These are phyloP conservation scores for Albugo laibachii DNA, from an alignment of 352 stramenopile genomes.

Conservation along the genomic window DNA sequence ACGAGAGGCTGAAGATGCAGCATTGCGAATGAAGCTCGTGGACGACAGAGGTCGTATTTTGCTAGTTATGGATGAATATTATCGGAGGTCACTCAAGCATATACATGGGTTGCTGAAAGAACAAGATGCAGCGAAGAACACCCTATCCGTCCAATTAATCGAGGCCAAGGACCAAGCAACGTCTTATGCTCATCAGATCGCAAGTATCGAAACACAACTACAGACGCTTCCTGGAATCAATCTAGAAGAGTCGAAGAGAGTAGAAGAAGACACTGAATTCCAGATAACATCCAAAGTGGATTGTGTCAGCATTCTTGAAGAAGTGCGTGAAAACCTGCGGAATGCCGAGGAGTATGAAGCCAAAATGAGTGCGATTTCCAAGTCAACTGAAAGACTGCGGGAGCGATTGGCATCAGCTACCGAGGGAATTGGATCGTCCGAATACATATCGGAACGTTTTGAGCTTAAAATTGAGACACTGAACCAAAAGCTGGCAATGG, in stretches of 20 bases:
- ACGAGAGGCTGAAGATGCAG: too few relatives aligned
- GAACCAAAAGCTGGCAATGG: neutral
- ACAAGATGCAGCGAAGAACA: too few relatives aligned
- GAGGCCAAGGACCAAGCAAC: too few relatives aligned
- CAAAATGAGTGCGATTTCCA: conserved; percentile 2
- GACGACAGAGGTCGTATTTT: too few relatives aligned
- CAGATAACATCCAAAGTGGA: neutral
- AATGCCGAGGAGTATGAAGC: conserved; percentile 1
- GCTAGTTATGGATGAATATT: too few relatives aligned
- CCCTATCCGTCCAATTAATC: too few relatives aligned
- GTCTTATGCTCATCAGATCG: conserved; percentile 1
- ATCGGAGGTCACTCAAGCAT: too few relatives aligned
- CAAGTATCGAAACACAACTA: conserved; percentile 1
- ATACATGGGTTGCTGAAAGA: too few relatives aligned
- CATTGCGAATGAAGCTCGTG: too few relatives aligned
- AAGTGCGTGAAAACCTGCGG: neutral
- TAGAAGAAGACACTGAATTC: too few relatives aligned
- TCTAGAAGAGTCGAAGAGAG: too few relatives aligned
- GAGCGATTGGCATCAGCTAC: conserved; percentile 2
- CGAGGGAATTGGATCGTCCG: neutral
- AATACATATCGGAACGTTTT: conserved; percentile 1
- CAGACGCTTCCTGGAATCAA: neutral
- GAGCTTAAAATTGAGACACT: conserved; percentile 7
- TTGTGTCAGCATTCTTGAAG: neutral
- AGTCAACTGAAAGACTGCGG: conserved; percentile 1